Base-by-base conservation (phyloP, 148 eudicot species). In the Drosera capensis region DNA sequence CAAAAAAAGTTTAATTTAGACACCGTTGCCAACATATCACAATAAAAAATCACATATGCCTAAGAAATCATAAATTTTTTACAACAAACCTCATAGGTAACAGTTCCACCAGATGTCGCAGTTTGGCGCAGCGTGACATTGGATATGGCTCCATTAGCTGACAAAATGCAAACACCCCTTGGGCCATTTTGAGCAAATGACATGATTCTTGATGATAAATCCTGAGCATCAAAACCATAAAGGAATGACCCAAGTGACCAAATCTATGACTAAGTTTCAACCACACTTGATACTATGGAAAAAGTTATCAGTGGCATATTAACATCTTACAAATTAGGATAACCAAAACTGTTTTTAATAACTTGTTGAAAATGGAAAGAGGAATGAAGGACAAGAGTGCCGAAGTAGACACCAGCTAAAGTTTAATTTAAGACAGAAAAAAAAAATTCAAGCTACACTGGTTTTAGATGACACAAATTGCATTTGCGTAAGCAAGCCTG, bases 141-240 rank as follows among this genome's bases (percentile, higher is more conserved):
- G 7, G 97, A 77, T 58, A 88, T 65, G 46, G 79, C 56, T 43
- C 97, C 97, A 59, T 60, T 77, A 16, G 94, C 97, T 54, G 97
- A 83, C 43, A 83, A 66, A 51, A 88, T 60, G 51, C 90, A 82
- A 49, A 88, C 78, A 47, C 80, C 79, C 63, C 90, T 68, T 51
- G 94, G 83, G 53, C 92, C 96, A 71, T 73, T 54, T 52, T 83
- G 86, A 62, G 96, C 72, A 52, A 88, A 73, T 35, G 96, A 70
- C 86, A 88, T 69, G 48, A 88, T 72, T 66, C 69, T 77, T 21
- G 74, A 75, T 7, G 86, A 59, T 41, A 88, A 86, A 41, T 88
- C 92, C 96, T 88, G 78, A 48, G 60, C 45, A 40, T 0, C 20
- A 25, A 54, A 39, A 52, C n/a, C 14, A 21, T 1, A 24, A 20